A percentile compares a stretch with the other conserved stretches of the same genome.
Conservation (phyloP, 805 yeast species). For the Metschnikowia similis region DNA sequence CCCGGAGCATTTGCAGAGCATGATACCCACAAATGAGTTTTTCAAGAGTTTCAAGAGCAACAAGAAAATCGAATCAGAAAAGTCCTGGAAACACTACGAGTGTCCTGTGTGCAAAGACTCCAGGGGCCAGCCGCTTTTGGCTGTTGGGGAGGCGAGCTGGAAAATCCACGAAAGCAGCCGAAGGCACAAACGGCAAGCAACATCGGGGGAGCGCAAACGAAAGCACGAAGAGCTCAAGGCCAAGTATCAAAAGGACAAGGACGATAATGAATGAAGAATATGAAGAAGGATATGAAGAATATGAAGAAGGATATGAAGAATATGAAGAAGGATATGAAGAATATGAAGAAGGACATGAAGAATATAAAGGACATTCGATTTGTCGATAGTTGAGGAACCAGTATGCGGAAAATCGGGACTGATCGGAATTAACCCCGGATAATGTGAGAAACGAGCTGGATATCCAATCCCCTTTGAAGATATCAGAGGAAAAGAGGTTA, state of each 20-base stretch:
- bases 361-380: neutral
- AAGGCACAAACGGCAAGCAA: conserved; percentile 56
- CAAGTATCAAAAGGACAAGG: conserved; percentile 16
- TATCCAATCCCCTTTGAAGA: too few species aligned
- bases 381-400: too few species aligned
- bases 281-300: neutral
- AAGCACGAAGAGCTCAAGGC: conserved; percentile 46
- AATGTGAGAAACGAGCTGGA: too few species aligned
- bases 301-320: too few species aligned
- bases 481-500: too few species aligned
- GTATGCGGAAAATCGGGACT: too few species aligned
- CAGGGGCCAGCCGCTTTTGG: conserved; percentile 51
- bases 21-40: conserved; percentile 25
- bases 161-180: conserved; percentile 61
- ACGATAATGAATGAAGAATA: neutral
- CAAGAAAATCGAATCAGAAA: conserved; percentile 30
- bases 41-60: conserved; percentile 29
- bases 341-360: too few species aligned
- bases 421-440: too few species aligned
- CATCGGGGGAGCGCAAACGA: conserved; percentile 46
- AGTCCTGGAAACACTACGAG: conserved; percentile 60
- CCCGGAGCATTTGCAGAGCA: conserved; percentile 21
- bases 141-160: conserved; percentile 74
- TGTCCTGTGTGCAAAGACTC: conserved; percentile 65
- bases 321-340: too few species aligned